Conservation (phyloP, 2,329 filamentous ascomycete genomes). For the Colletotrichum eremochloae region DNA sequence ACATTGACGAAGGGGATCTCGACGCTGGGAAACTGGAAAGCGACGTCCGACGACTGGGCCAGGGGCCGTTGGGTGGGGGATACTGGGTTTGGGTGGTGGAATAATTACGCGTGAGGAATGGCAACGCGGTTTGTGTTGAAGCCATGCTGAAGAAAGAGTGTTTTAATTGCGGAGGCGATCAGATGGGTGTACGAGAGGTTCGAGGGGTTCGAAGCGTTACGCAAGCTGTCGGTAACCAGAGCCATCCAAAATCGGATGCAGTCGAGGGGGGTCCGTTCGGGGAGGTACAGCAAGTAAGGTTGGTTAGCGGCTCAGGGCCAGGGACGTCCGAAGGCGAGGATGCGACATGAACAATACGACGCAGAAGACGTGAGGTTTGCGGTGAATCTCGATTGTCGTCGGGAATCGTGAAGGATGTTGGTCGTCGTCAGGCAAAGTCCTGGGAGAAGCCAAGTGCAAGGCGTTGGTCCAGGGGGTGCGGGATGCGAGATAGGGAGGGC, state of each 20-base stretch:
- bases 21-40: slow-evolving; percentile 74
- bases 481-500: slow-evolving; percentile 19
- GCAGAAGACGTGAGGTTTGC: slow-evolving; percentile 24
- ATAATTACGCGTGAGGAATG: slow-evolving; percentile 57
- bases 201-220: slow-evolving; percentile 30
- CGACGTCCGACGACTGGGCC: slow-evolving; percentile 64
- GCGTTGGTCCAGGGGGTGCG: slow-evolving; percentile 10
- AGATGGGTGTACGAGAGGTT: slow-evolving; percentile 20
- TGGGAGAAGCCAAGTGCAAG: slow-evolving; percentile 7
- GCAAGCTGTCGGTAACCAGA: slow-evolving; percentile 36
- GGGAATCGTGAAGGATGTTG: slow-evolving; percentile 20
- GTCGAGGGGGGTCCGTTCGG: slow-evolving; percentile 37
- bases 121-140: slow-evolving; percentile 56
- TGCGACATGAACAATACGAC: slow-evolving; percentile 34
- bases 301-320: slow-evolving; percentile 33
- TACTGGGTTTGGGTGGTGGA: slow-evolving; percentile 54
- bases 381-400: slow-evolving; percentile 27
- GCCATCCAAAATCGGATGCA: slow-evolving; percentile 34
- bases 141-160: slow-evolving; percentile 50
- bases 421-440: slow-evolving; percentile 10
- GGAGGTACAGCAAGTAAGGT: slow-evolving; percentile 36
- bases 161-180: slow-evolving; percentile 39
- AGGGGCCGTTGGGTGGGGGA: slow-evolving; percentile 46
- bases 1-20: slow-evolving; percentile 70
- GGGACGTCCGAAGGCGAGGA: slow-evolving; percentile 12